Base-by-base conservation (phyloP, 495 filamentous ascomycete genomes). In the Aspergillus haitiensis region DNA sequence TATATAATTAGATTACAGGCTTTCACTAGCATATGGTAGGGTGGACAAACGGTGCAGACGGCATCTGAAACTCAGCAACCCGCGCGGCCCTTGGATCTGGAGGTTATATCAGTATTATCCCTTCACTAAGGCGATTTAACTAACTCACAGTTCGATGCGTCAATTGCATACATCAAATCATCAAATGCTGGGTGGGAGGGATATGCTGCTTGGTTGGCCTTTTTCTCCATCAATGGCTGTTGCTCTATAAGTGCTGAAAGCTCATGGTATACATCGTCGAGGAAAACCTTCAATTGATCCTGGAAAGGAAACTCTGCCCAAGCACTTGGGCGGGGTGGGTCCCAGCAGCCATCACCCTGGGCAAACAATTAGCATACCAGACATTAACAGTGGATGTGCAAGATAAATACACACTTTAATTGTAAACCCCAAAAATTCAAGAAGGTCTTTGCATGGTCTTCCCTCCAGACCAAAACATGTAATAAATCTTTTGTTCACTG, bases 401-500 rank as follows among this genome's bases (percentile, higher is more conserved):
- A 6, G 6, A 60, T 5, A 15, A 37, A 42, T 57, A 18, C 21
- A 68, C 67, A 81, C 79, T 67, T 74, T 70, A 27, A 67, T 64
- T 27, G 61, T 65, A 64, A 92, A 93, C 5, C 82, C 87, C 4
- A 92, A 70, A 39, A 82, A 85, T 50, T 78, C 77, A 37, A 93
- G 76, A 36, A 93, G 64, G 35, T 81, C 73, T 56, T 83, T 75
- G 67, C 89, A 90, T 15, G 83, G 78, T 27, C 71, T 72, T 27
- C 76, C 76, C 32, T 76, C 71, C 10, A 75, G 56, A 12, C 90
- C 88, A 68, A 93, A 88, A 42, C 85, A 81, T 12, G 86, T 75
- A 52, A 83, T 75, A 64, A 91, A 95, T 13, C 81, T 82, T 69
- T 90, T 92, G 72, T 93, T 93, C 7, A 82, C 72, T 12, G 80